phyloP scores from a whole-genome alignment of 192 early-diverging fungal genomes.

The Podochytrium sp. region DNA sequence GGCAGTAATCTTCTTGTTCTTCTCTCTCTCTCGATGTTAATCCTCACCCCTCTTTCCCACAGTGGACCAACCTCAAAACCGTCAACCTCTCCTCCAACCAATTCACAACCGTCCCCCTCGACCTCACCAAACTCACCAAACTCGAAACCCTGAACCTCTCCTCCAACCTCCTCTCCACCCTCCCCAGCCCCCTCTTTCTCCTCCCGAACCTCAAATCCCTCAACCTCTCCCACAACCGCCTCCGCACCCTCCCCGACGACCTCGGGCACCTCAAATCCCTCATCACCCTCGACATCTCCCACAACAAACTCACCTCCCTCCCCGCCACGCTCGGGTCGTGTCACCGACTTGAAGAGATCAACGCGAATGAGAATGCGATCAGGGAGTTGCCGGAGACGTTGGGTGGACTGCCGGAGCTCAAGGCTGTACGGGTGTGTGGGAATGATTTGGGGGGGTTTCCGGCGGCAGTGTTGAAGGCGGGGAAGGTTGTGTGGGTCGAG shows the following conservation, averaged over 20 bases:
- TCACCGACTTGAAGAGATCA: constrained; percentile 11
- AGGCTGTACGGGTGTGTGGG: not conserved
- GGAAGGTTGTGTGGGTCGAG: constrained; percentile 23
- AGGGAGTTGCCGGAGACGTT: not conserved
- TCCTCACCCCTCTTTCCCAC: too few relatives aligned
- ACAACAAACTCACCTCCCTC: constrained; percentile 12
- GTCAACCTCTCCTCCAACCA: constrained; percentile 64
- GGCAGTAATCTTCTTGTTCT: not conserved
- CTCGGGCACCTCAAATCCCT: constrained; percentile 10
- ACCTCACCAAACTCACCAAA: constrained; percentile 68
- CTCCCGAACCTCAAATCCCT: constrained; percentile 71
- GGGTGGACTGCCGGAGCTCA: not conserved
- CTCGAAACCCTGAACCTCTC: constrained; percentile 57
- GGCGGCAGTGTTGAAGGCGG: constrained; percentile 8
- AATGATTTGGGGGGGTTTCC: constrained; percentile 9
- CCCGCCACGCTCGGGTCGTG: constrained; percentile 20
- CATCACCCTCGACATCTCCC: constrained; percentile 16
- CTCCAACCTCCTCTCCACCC: constrained; percentile 62
- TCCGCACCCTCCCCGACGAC: constrained; percentile 12
- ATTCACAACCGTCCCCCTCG: constrained; percentile 66
- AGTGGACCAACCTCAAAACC: constrained; percentile 24
- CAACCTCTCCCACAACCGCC: constrained; percentile 47
- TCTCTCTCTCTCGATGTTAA: too few relatives aligned
- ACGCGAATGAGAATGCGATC: constrained; percentile 1
- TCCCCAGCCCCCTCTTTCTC: constrained; percentile 66